Percentiles rank a stretch among this genome's conserved stretches.
These are phyloP conservation scores for Echites panduratus DNA, from an alignment of 257 asterid species.

Conservation along the genomic window DNA sequence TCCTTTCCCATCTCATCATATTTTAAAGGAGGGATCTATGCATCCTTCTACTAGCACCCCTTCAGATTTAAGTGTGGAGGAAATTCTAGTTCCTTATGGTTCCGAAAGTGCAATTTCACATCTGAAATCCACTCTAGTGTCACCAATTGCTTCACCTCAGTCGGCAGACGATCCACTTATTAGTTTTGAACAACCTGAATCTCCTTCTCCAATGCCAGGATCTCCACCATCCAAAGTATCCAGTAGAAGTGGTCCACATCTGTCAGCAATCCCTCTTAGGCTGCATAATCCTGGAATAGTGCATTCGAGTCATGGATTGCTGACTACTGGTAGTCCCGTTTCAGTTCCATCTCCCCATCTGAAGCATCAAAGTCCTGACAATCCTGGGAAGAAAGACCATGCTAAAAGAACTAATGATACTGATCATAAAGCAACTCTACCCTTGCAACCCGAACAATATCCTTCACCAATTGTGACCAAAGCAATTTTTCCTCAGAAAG, in stretches of 20 bases:
- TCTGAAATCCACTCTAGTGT: slow-evolving; percentile 23
- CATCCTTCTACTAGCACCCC: slow-evolving; percentile 18
- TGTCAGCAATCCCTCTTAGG: slow-evolving; percentile 18
- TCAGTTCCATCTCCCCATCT: slow-evolving; percentile 16
- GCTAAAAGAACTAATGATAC: slow-evolving; percentile 17
- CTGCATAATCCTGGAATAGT: background rate
- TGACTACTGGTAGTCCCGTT: slow-evolving; percentile 3
- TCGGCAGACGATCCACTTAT: slow-evolving; percentile 32
- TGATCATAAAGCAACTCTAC: slow-evolving; percentile 18
- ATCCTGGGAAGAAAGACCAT: slow-evolving; percentile 25
- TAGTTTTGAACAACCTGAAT: slow-evolving; percentile 20
- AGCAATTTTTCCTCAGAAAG: slow-evolving; percentile 24
- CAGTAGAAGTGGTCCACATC: slow-evolving; percentile 20
- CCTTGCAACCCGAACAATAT: slow-evolving; percentile 23
- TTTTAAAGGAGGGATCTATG: slow-evolving; percentile 17
- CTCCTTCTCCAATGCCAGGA: slow-evolving; percentile 19
- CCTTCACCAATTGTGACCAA: slow-evolving; percentile 17
- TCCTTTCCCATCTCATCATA: slow-evolving; percentile 21
- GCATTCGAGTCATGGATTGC: background rate
- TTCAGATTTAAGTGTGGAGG: slow-evolving; percentile 21
- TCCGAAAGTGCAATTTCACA: slow-evolving; percentile 26
- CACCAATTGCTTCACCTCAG: slow-evolving; percentile 26
- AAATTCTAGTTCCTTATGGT: slow-evolving; percentile 20
- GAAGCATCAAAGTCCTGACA: slow-evolving; percentile 17
- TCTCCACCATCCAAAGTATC: slow-evolving; percentile 22